Evolutionary conservation across 177 flowering plant genomes (phyloP).

Genomic region (Telopea speciosissima): DNA sequence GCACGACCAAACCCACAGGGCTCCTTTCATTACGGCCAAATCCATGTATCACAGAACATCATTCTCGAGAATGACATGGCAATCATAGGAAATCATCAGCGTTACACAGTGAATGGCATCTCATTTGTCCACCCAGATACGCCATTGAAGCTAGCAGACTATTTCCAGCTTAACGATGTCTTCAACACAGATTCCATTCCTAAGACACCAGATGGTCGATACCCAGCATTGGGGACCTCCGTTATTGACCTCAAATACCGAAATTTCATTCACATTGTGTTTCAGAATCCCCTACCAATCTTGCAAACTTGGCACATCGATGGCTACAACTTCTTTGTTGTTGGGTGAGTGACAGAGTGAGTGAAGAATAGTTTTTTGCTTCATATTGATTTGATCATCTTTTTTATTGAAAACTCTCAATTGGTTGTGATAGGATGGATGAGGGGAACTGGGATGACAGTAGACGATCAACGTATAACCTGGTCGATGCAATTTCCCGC

Average conservation of each 20-base stretch:
- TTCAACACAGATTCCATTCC: constrained; percentile 7
- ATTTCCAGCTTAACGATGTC: constrained; percentile 13
- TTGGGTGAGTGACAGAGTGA: too few species aligned
- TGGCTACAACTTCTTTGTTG: constrained; percentile 26
- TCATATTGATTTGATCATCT: not conserved
- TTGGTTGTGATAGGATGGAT: constrained; percentile 30
- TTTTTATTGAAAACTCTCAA: too few species aligned
- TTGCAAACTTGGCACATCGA: constrained; percentile 22
- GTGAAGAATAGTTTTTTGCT: too few species aligned
- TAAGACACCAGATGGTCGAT: constrained; percentile 13
- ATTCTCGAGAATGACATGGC: constrained; percentile 13
- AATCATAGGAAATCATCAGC: constrained; percentile 1
- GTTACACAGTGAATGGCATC: constrained; percentile 16
- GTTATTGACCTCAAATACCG: constrained; percentile 13
- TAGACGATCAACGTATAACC: constrained; percentile 20
- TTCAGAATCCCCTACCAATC: constrained; percentile 12
- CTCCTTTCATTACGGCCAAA: constrained; percentile 20
- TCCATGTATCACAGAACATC: constrained; percentile 16
- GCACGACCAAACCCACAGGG: constrained; percentile 28
- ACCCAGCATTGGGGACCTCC: constrained; percentile 8
- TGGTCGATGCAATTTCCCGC: constrained; percentile 36
- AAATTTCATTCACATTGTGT: constrained; percentile 18
- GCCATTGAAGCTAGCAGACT: constrained; percentile 24
- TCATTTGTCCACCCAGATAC: constrained; percentile 15
- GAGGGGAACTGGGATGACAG: constrained; percentile 30